Evolutionary conservation across 2,329 filamentous ascomycete genomes (phyloP).

Genomic region (Penicillium vulpinum): DNA sequence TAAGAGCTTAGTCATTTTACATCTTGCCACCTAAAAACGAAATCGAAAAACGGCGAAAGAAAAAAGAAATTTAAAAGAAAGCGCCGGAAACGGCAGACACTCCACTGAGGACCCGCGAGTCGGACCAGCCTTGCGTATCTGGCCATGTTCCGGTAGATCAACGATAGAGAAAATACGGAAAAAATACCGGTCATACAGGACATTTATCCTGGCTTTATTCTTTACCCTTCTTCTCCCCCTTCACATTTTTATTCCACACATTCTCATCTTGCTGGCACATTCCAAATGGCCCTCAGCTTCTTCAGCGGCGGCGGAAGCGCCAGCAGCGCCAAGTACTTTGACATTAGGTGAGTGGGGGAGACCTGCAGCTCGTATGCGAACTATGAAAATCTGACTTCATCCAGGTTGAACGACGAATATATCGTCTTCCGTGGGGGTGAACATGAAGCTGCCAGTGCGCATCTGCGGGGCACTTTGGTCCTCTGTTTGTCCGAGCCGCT

Average conservation of each 20-base stretch:
- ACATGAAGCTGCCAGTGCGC: constrained; percentile 72
- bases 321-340: constrained; percentile 51
- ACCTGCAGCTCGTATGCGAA: constrained; percentile 3
- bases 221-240: not conserved
- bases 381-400: constrained; percentile 19
- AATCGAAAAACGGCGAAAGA: not conserved
- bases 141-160: constrained; percentile 39
- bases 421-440: constrained; percentile 75
- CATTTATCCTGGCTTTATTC: constrained; percentile 1
- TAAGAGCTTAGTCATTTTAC: constrained; percentile 24
- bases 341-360: constrained; percentile 45
- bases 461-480: constrained; percentile 71
- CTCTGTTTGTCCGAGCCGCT: constrained; percentile 69
- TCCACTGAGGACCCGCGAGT: constrained; percentile 35
- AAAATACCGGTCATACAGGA: constrained; percentile 17
- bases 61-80: not conserved
- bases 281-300: constrained; percentile 48
- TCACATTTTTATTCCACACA: not conserved
- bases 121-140: constrained; percentile 50
- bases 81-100: constrained; percentile 35
- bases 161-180: constrained; percentile 21
- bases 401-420: constrained; percentile 73
- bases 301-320: constrained; percentile 44
- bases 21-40: constrained; percentile 18
- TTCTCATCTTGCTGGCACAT: constrained; percentile 15